Evolutionary conservation across 768 basidiomycete species (phyloP).

Genomic region (Suillus decipiens): DNA sequence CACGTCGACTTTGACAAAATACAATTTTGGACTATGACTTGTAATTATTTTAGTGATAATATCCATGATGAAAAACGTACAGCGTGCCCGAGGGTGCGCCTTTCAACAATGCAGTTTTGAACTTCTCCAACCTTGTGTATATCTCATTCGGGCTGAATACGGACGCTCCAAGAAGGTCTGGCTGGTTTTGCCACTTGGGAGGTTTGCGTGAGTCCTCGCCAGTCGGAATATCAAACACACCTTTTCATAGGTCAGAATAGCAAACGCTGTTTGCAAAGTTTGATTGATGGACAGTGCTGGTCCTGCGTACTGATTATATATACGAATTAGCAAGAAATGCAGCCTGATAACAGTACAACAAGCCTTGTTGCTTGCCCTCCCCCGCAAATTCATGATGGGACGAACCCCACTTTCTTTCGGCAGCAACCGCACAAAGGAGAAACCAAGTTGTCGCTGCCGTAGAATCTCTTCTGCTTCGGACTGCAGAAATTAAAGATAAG

Average conservation of each 20-base stretch:
- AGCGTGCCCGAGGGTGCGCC: conserved; percentile 43
- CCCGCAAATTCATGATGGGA: conserved; percentile 87
- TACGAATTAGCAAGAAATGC: neutral
- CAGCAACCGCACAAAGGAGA: conserved; percentile 83
- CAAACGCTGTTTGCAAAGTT: conserved; percentile 79
- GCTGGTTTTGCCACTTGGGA: conserved; percentile 54
- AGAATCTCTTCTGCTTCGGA: conserved; percentile 64
- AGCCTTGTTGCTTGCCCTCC: conserved; percentile 43
- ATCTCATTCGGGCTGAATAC: conserved; percentile 85
- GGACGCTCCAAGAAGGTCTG: conserved; percentile 73
- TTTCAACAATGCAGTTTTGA: conserved; percentile 55
- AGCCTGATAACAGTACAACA: too few species aligned
- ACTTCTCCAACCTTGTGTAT: conserved; percentile 69
- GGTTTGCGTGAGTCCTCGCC: neutral
- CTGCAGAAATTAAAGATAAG: conserved; percentile 37
- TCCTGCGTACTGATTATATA: conserved; percentile 32
- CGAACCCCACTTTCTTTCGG: conserved; percentile 96
- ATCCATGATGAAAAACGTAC: conserved; percentile 38
- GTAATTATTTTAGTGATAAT: neutral
- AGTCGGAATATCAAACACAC: conserved; percentile 38
- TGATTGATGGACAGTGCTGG: conserved; percentile 79
- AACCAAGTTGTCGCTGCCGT: conserved; percentile 71
- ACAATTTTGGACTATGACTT: conserved; percentile 71
- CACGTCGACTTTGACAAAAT: conserved; percentile 97
- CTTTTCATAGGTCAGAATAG: conserved; percentile 87